Base-by-base conservation (phyloP, 192 early-diverging fungal species). In the Coemansia asiatica region DNA sequence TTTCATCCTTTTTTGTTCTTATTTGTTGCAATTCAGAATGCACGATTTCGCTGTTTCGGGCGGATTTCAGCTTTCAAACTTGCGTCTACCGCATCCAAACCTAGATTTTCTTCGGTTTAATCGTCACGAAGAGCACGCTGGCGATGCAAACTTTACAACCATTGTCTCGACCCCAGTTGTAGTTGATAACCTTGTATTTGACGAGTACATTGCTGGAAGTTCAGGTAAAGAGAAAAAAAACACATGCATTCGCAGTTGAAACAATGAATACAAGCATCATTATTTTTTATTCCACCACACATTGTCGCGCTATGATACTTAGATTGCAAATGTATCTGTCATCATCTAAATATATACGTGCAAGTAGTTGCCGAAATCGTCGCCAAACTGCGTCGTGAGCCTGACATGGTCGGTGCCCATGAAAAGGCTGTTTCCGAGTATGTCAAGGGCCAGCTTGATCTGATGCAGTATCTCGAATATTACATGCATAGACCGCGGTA, bases 101-200 rank as follows among this genome's bases (percentile, higher is more conserved):
- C 47, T 69, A 2, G 68, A 69, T 35, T 69, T 69, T 61, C 47
- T 69, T 55, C 68, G 68, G 29, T 69, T 69, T 29, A 69, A 57
- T 26, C 53, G 68, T 2, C 54, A 63, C 26, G 68, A 69, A 48
- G 68, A 69, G 33, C 61, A 63, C 6, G 56, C 55, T 23, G 59
- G 58, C 46, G 61, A 69, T 49, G 61, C 61, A 51, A 69, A 69
- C 61, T 69, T 69, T 53, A 69, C 68, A 4, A 61, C 68, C 16
- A 69, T 69, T 25, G 68, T 69, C 27, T 69, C 68, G 23, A 69
- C 68, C 0, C 61, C 68, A 3, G 61, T 69, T 4, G 56, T 63
- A 3, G 51, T 69, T 2, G 68, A 69, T 59, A 63, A 47, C 47
- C 38, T 63, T 19, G 56, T 69, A 1, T 69, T 69, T 21, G 46